Percentiles rank a stretch among this genome's conserved stretches.
Evolutionary conservation across 345 rosid genomes (phyloP).

Genomic region (Eucalyptus marginata): DNA sequence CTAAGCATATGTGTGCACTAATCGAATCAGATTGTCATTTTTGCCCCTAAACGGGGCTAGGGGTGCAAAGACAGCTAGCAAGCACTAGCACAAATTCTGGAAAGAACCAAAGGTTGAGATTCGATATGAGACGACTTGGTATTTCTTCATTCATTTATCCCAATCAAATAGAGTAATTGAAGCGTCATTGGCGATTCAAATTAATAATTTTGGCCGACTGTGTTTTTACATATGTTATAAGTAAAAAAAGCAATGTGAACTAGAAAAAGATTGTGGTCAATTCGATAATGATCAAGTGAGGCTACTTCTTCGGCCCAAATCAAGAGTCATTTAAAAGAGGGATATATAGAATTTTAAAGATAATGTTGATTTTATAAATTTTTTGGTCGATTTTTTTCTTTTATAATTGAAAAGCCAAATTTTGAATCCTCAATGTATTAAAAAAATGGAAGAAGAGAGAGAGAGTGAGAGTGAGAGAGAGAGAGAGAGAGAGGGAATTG

Average conservation of each 20-base stretch:
- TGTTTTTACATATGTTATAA: fast-evolving
- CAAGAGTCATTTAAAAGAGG: not conserved
- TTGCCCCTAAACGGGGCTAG: no score
- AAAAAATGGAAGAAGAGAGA: no score
- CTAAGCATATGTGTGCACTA: fast-evolving
- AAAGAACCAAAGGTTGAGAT: fast-evolving
- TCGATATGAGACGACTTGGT: fast-evolving
- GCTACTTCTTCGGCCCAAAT: no score
- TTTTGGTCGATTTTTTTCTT: not conserved
- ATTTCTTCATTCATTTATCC: no score
- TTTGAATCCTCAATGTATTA: not conserved
- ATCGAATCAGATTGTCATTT: not conserved
- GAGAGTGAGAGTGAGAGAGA: no score
- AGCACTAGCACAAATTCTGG: fast-evolving
- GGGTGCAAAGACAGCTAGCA: fast-evolving
- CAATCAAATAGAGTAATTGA: fast-evolving
- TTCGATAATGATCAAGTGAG: no score
- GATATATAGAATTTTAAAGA: fast-evolving
- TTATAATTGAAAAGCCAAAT: not conserved
- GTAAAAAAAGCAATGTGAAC: no score
- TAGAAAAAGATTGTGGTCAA: no score
- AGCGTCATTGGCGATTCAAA: fast-evolving
- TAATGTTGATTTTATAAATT: no score
- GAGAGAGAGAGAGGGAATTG: not conserved
- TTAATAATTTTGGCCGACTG: fast-evolving